These are phyloP conservation scores for Cudoniella acicularis DNA, from an alignment of 495 filamentous ascomycete species.

Conservation along the genomic window DNA sequence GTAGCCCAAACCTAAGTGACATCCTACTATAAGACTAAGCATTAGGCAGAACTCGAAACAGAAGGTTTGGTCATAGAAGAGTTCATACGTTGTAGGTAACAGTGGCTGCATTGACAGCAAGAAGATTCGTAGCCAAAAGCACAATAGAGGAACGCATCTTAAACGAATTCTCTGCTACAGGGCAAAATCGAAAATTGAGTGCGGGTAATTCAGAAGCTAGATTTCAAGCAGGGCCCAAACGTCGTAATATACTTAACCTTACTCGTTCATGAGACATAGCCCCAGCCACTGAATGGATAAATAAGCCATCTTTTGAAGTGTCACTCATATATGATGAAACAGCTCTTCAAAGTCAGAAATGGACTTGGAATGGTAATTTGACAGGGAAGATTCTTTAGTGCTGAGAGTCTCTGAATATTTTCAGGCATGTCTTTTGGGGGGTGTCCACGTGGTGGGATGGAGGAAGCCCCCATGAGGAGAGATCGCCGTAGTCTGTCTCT, in stretches of 20 bases:
- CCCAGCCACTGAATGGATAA: too few relatives aligned
- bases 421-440: too few relatives aligned
- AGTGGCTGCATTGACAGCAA: background rate
- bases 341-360: too few relatives aligned
- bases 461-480: too few relatives aligned
- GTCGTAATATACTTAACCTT: background rate
- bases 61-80: background rate
- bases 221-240: background rate
- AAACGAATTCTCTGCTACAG: background rate
- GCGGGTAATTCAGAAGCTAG: background rate
- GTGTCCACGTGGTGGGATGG: too few relatives aligned
- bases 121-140: background rate
- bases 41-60: background rate
- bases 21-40: constrained; percentile 55
- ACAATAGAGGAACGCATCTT: background rate
- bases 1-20: constrained; percentile 66
- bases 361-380: too few relatives aligned
- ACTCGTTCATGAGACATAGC: too few relatives aligned
- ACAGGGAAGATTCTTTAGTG: too few relatives aligned
- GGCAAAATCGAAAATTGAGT: background rate
- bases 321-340: too few relatives aligned
- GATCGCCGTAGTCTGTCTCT: too few relatives aligned
- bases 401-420: too few relatives aligned
- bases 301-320: too few relatives aligned
- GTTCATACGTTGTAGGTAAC: background rate